phyloP scores from a whole-genome alignment of 345 rosid genomes.

The Garcia nutans region DNA sequence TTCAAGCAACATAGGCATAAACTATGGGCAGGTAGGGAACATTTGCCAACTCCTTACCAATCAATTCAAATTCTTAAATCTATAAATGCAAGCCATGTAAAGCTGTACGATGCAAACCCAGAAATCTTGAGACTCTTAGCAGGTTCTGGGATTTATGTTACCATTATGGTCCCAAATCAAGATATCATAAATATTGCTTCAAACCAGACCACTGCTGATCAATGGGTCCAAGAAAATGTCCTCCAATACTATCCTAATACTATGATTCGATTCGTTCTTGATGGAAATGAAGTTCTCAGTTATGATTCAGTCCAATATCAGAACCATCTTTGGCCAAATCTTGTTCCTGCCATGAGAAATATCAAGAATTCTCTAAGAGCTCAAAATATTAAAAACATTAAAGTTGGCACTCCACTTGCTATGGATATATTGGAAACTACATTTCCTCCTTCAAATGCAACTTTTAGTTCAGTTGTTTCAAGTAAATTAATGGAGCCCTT shows the following conservation, averaged over 20 bases:
- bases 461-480: slow-evolving; percentile 53
- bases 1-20: slow-evolving; percentile 40
- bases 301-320: slow-evolving; percentile 38
- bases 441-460: slow-evolving; percentile 68
- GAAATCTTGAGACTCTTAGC: slow-evolving; percentile 52
- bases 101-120: slow-evolving; percentile 58
- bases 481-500: slow-evolving; percentile 49
- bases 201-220: slow-evolving; percentile 40
- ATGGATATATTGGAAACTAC: slow-evolving; percentile 58
- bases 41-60: slow-evolving; percentile 54
- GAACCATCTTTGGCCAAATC: slow-evolving; percentile 36
- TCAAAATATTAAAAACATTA: slow-evolving; percentile 47
- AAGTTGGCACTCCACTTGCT: slow-evolving; percentile 71
- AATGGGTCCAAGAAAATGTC: slow-evolving; percentile 54
- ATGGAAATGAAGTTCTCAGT: slow-evolving; percentile 79
- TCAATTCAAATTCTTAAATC: slow-evolving; percentile 49
- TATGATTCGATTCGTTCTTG: slow-evolving; percentile 50
- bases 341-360: slow-evolving; percentile 67
- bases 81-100: slow-evolving; percentile 48
- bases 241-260: slow-evolving; percentile 51
- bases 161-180: slow-evolving; percentile 60
- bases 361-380: slow-evolving; percentile 46
- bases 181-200: slow-evolving; percentile 49
- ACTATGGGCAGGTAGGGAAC: slow-evolving; percentile 49
- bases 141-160: slow-evolving; percentile 49